Evolutionary conservation across 1,284 basidiomycete species (phyloP), one percentile per base, ranked within the genome.

Genomic region (Ustilago loliicola): DNA sequence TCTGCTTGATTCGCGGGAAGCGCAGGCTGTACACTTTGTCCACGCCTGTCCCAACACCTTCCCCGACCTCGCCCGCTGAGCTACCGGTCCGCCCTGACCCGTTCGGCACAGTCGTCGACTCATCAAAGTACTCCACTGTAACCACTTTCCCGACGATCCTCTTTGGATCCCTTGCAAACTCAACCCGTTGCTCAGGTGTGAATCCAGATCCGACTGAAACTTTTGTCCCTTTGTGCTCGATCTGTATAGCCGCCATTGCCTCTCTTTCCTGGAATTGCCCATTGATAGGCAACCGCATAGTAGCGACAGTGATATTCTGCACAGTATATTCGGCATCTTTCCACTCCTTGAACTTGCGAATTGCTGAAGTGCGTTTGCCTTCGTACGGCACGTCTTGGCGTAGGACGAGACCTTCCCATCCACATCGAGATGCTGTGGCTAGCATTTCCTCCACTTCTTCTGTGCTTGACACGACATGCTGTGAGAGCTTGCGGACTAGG

Each of bases 361-460:
- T 72, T 17, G 68, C 63, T 8, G 61, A 61, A 3, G 73, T 72
- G 13, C 80, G 78, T 34, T 78, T 77, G 30, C 80, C 81, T 48
- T 81, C 76, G 66, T 81, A 81, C 21, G 61, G 40, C 52, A 34
- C 36, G 50, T 81, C 78, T 15, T 67, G 66, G 1, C 81, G 70
- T 36, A 83, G 34, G 11, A 83, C 62, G 21, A 83, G 50, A 2
- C 81, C 81, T 61, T 83, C 81, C 81, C 81, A 83, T 0, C 71
- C 73, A 32, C 60, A 25, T 47, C 59, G 21, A n/a, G 59, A 58
- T 9, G 80, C 75, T 1, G 50, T 61, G 13, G 50, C 52, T 3
- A 74, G 47, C 65, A 75, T 57, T 23, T 36, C 11, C 27, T 72
- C 61, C 1, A 79, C 63, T 13, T 69, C 51, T 2, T 29, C 61